A percentile compares a stretch with the other conserved stretches of the same genome.
These are phyloP conservation scores for Dovyalis caffra DNA, from an alignment of 345 rosid genomes.

Conservation along the genomic window DNA sequence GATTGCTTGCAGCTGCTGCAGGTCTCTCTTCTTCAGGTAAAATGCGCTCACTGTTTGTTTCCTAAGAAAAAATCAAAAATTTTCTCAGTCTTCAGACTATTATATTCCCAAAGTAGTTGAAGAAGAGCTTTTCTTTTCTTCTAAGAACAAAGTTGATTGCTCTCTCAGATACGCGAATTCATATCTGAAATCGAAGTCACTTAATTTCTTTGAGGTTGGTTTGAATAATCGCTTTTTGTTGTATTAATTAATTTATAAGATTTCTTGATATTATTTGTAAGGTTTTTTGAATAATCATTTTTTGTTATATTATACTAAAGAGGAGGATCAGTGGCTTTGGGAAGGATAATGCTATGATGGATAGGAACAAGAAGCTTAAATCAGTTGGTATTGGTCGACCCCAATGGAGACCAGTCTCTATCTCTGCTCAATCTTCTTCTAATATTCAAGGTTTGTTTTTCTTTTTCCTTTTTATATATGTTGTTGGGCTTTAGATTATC, in stretches of 20 bases:
- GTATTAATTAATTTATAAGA: background rate
- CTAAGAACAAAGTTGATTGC: slow-evolving; percentile 46
- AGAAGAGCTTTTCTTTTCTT: no score
- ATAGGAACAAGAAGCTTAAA: slow-evolving; percentile 38
- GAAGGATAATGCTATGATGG: slow-evolving; percentile 15
- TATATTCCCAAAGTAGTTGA: no score
- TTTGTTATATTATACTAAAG: background rate
- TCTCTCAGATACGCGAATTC: slow-evolving; percentile 34
- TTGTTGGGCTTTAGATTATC: no score
- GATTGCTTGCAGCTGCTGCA: slow-evolving; percentile 3
- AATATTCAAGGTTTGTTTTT: slow-evolving; percentile 43
- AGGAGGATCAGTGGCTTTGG: background rate
- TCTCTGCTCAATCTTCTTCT: slow-evolving; percentile 33
- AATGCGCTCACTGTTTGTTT: slow-evolving; percentile 2
- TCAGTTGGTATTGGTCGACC: slow-evolving; percentile 8
- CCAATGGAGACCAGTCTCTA: slow-evolving; percentile 59
- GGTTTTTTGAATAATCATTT: no score
- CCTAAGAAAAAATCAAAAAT: no score
- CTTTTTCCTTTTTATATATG: background rate
- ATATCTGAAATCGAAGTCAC: slow-evolving; percentile 30
- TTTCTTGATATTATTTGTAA: background rate
- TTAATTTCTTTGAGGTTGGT: slow-evolving; percentile 38
- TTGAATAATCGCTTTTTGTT: background rate
- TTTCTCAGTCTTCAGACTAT: no score
- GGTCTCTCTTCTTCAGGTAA: slow-evolving; percentile 9